Evolutionary conservation across 2,329 filamentous ascomycete genomes (phyloP).

Genomic region (Calonectria leucothoes): DNA sequence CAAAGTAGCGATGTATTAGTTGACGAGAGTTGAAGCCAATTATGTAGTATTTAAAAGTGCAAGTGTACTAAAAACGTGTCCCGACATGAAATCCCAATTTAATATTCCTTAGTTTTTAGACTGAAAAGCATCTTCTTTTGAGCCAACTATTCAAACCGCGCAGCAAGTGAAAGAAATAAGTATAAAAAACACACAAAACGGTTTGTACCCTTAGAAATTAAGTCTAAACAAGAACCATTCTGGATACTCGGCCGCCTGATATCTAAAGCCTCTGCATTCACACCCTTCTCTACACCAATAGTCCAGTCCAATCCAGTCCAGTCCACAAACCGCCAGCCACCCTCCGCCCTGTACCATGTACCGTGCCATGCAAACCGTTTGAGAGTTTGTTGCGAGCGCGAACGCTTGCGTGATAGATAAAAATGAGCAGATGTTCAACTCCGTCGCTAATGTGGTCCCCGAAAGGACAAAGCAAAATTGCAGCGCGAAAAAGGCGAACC

Average conservation of each 20-base stretch:
- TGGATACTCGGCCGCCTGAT: slow-evolving; percentile 2
- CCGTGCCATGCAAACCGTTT: slow-evolving; percentile 18
- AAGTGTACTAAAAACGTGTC: not conserved
- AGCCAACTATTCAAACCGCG: not conserved
- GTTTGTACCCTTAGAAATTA: slow-evolving; percentile 19
- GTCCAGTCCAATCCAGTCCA: slow-evolving; percentile 1
- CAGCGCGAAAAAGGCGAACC: slow-evolving; percentile 15
- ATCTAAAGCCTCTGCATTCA: not conserved
- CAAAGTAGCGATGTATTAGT: not conserved
- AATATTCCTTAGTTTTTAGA: not conserved
- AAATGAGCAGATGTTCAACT: slow-evolving; percentile 42
- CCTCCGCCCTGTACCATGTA: not conserved
- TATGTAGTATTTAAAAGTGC: not conserved
- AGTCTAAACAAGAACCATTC: slow-evolving; percentile 21
- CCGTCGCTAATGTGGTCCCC: slow-evolving; percentile 52
- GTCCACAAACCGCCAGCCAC: not conserved
- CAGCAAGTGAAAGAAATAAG: not conserved
- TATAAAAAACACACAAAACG: not conserved
- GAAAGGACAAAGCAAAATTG: slow-evolving; percentile 13
- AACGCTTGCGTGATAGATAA: slow-evolving; percentile 3
- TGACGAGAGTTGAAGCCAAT: not conserved
- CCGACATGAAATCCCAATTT: not conserved
- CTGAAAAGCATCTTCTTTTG: not conserved
- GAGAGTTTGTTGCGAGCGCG: not conserved
- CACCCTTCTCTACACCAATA: not conserved